Evolutionary conservation across 306 rosid genomes (phyloP), one percentile per base, ranked within the genome.

Genomic region (Cucurbita argyrosperma): DNA sequence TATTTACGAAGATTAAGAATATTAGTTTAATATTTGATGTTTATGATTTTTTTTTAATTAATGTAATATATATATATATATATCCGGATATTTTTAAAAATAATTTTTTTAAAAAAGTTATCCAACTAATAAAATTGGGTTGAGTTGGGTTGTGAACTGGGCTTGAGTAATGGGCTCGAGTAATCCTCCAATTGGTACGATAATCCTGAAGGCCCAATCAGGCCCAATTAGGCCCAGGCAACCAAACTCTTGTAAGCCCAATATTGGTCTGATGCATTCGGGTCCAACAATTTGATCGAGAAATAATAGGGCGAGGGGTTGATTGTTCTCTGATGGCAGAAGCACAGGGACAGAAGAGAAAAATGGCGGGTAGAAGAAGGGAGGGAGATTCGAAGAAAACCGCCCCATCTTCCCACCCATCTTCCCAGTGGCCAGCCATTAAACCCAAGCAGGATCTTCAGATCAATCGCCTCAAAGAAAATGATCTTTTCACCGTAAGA

Each of bases 401-500:
- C 10, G 46, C 72, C 23, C 40, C 79, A n/a, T 43, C 76, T 0
- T 11, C 85, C 26, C 83, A 80, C 23, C 40, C 79, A n/a, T 43
- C 76, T 0, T 11, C 85, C 26, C 83, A 80, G 55, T 91, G 97
- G 96, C 98, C 98, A 3, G 5, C 64, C 59, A 80, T 94, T 83
- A 89, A 89, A 81, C 86, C 97, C 50, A 94, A 94, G 76, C 79
- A 75, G 46, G 82, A 88, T 83, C 88, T 91, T 19, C 90, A 81
- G 54, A 82, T 84, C 46, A 80, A 64, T 42, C 87, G 56, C 26
- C 74, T 94, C 63, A 88, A 87, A 72, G 88, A 88, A n/a, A 40
- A 67, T 56, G 85, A 94, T 86, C 99, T 94, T 6, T 91, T 91
- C 72, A 84, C 92, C 69, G 99, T 94, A 76, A 58, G 82, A 72